phyloP scores from a whole-genome alignment of 2,329 filamentous ascomycete species.

The Microsporum ferrugineum region DNA sequence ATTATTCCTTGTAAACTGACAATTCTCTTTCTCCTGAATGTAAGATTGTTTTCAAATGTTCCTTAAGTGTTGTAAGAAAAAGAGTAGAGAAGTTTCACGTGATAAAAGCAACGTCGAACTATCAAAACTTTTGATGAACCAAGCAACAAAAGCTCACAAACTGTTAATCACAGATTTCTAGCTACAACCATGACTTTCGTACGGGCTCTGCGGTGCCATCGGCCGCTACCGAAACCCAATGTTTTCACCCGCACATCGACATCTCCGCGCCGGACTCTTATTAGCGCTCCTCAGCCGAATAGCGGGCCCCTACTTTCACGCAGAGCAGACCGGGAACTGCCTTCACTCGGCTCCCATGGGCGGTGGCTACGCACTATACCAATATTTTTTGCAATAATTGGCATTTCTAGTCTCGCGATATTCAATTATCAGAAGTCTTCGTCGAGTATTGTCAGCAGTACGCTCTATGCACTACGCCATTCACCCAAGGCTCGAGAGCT shows the following conservation, averaged over 20 bases:
- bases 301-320: constrained; percentile 43
- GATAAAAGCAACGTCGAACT: too few species aligned
- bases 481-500: constrained; percentile 60
- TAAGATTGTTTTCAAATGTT: neutral
- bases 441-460: constrained; percentile 74
- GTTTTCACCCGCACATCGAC: neutral
- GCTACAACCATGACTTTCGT: constrained; percentile 9
- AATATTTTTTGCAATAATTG: constrained; percentile 63
- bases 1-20: neutral
- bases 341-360: constrained; percentile 36
- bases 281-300: constrained; percentile 40
- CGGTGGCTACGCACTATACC: constrained; percentile 65
- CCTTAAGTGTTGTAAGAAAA: neutral
- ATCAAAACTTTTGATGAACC: neutral
- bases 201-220: constrained; percentile 13
- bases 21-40: neutral
- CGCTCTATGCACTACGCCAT: constrained; percentile 82
- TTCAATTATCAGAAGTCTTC: constrained; percentile 99
- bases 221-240: constrained; percentile 11
- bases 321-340: constrained; percentile 43
- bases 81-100: too few species aligned
- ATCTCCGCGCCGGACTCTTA: constrained; percentile 33
- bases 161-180: neutral
- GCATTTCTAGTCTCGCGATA: constrained; percentile 65
- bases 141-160: neutral